phyloP scores from a whole-genome alignment of 108 stramenopile species.

The Fragilaria crotonensis region DNA sequence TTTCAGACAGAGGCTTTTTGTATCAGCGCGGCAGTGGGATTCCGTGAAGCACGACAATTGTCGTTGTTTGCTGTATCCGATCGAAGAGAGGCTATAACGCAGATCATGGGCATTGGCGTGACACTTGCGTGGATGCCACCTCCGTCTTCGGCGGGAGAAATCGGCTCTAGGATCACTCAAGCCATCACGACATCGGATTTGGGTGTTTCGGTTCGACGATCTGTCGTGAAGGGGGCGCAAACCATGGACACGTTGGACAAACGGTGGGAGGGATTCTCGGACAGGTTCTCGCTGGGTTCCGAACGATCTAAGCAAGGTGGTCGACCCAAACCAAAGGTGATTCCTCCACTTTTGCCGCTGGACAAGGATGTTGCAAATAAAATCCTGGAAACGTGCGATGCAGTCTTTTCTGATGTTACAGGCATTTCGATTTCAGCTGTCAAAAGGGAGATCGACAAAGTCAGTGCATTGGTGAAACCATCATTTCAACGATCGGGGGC shows the following conservation, averaged over 20 bases:
- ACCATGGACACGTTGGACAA: slow-evolving; percentile 69
- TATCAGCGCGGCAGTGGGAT: too few relatives aligned
- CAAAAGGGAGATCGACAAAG: slow-evolving; percentile 26
- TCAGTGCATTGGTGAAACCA: slow-evolving; percentile 30
- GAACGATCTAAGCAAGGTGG: slow-evolving; percentile 31
- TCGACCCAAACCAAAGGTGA: slow-evolving; percentile 23
- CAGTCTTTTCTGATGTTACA: slow-evolving; percentile 19
- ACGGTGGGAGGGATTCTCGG: slow-evolving; percentile 71
- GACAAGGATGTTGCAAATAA: slow-evolving; percentile 19
- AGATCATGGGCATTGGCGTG: too few relatives aligned
- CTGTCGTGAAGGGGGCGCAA: slow-evolving; percentile 76
- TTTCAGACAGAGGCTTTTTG: too few relatives aligned
- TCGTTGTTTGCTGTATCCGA: too few relatives aligned
- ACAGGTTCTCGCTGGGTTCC: slow-evolving; percentile 54
- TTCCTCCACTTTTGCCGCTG: slow-evolving; percentile 33
- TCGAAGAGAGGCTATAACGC: too few relatives aligned
- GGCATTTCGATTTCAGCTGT: slow-evolving; percentile 14
- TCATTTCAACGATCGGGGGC: slow-evolving; percentile 50
- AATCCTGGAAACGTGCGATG: slow-evolving; percentile 31
- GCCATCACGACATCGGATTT: slow-evolving; percentile 51
- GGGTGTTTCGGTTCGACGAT: slow-evolving; percentile 46
- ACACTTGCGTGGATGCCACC: too few relatives aligned
- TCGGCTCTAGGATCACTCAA: slow-evolving; percentile 41
- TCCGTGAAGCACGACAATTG: too few relatives aligned
- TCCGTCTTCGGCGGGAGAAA: slow-evolving; percentile 33